Evolutionary conservation across 768 basidiomycete genomes (phyloP), one percentile per base, ranked within the genome.

Genomic region (Lactarius indigo): DNA sequence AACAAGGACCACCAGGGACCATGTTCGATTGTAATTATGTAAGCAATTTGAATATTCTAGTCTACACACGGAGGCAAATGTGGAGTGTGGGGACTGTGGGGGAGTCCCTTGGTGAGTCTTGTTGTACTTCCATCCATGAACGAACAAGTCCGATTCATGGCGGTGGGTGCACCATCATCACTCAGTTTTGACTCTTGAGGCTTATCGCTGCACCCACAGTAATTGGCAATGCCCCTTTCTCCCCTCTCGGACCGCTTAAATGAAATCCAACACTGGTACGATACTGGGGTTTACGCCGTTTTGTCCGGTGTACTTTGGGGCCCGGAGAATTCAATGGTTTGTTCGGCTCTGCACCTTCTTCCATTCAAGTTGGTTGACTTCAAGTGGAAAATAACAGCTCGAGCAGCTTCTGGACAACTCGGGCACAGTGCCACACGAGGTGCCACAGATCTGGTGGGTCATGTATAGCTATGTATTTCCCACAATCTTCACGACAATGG

Each of bases 11-110:
- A 30, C 30, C 47, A 39, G 37, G 37, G 37, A 39, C 44, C 42
- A 50, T 17, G 23, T 57, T 68, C 37, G 55, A 33, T 65, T 37
- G 30, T 44, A 26, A 54, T 67, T 63, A 67, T n/a, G 26, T 67
- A 67, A 67, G 55, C 50, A 42, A 18, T 5, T 57, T 30, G 23
- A 26, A 31, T 41, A 64, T 59, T 55, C 5, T 12, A 15, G 2
- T 7, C 50, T 15, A 52, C 23, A 52, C 50, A 26, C 50, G 50
- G 50, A 52, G n/a, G 50, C 50, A 52, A 52, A 52, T 52, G 42
- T 44, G 20, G 20, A 7, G 15, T 41, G 15, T 39, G 37, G 37
- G 5, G 35, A 13, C 15, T 39, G 35, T 35, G 17, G 37, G 39
- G 42, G 42, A 44, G 8, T n/a, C 20, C n/a, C 20, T 20, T 10